A percentile compares a stretch with the other conserved stretches of the same genome.
Conservation (phyloP, 2,329 filamentous ascomycete genomes). For the Pseudophaeomoniella oleicola region DNA sequence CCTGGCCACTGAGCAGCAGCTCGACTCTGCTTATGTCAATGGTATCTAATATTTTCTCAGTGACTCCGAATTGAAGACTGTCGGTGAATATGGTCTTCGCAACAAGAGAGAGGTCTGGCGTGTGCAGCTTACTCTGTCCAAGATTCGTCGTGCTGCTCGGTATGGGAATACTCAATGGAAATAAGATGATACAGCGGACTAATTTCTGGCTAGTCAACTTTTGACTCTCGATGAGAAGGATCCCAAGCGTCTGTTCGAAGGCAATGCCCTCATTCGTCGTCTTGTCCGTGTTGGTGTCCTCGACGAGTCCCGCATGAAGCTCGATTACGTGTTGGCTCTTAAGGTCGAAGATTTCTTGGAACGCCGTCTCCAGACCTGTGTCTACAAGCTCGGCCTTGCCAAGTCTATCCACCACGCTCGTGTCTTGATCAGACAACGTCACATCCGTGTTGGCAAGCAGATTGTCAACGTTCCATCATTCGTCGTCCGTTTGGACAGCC, state of each 20-base stretch:
- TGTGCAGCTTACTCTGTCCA: conserved; percentile 97
- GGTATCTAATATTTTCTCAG: conserved; percentile 65
- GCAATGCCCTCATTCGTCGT: conserved; percentile 99
- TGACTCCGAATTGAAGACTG: conserved; percentile 98
- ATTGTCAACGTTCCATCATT: conserved; percentile 99
- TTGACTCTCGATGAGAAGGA: conserved; percentile 99
- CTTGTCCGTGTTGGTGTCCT: conserved; percentile 99
- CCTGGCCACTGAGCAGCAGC: conserved; percentile 96
- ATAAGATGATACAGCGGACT: conserved; percentile 7
- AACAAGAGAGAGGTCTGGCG: conserved; percentile 99
- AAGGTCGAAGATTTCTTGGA: conserved; percentile 99
- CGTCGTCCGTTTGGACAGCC: conserved; percentile 98
- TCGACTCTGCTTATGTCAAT: conserved; percentile 94
- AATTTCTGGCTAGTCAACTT: conserved; percentile 59
- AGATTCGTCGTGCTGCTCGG: conserved; percentile 99
- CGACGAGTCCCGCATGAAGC: conserved; percentile 99
- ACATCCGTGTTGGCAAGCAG: conserved; percentile 99
- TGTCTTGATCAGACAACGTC: conserved; percentile 98
- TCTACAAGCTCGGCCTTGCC: conserved; percentile 99
- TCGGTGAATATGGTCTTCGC: conserved; percentile 98
- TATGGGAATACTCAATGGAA: conserved; percentile 34
- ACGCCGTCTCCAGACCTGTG: conserved; percentile 98
- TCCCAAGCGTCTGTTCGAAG: conserved; percentile 99
- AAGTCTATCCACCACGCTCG: conserved; percentile 99
- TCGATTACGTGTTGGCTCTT: conserved; percentile 99